phyloP scores from a whole-genome alignment of 2,329 filamentous ascomycete genomes.

The Fusarium sacchari region DNA sequence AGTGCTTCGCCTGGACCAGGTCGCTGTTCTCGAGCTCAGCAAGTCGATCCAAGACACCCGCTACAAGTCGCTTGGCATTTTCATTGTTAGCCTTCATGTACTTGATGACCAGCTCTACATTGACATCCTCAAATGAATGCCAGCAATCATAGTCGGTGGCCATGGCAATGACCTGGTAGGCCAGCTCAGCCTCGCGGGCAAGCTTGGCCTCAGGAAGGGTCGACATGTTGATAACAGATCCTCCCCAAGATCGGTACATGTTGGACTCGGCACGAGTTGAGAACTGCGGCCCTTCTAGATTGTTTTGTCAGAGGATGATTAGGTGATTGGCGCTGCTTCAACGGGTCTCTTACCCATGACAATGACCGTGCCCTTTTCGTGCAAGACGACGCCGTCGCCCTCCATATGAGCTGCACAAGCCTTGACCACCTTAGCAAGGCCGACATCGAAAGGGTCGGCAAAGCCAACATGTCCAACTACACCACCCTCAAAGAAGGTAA shows the following conservation, averaged over 20 bases:
- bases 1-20: constrained; percentile 82
- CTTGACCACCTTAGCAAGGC: constrained; percentile 79
- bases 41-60: constrained; percentile 86
- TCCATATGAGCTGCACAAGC: constrained; percentile 79
- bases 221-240: constrained; percentile 98
- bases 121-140: constrained; percentile 84
- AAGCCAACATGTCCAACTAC: constrained; percentile 95
- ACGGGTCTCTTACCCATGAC: constrained; percentile 76
- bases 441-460: constrained; percentile 90
- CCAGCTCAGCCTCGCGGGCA: constrained; percentile 93
- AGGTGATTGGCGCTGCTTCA: neutral
- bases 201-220: constrained; percentile 95
- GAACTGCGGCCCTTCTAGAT: constrained; percentile 93
- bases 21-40: constrained; percentile 80
- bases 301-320: constrained; percentile 32
- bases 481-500: constrained; percentile 94
- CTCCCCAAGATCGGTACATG: constrained; percentile 94
- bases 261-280: constrained; percentile 94
- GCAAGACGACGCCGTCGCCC: constrained; percentile 85
- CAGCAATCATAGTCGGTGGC: constrained; percentile 99
- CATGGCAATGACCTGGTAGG: constrained; percentile 99
- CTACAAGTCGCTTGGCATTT: constrained; percentile 87
- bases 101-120: constrained; percentile 95
- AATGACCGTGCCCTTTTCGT: constrained; percentile 84
- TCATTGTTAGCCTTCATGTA: constrained; percentile 94